Conservation (phyloP, 768 basidiomycete species). For the Phanerochaete carnosa region DNA sequence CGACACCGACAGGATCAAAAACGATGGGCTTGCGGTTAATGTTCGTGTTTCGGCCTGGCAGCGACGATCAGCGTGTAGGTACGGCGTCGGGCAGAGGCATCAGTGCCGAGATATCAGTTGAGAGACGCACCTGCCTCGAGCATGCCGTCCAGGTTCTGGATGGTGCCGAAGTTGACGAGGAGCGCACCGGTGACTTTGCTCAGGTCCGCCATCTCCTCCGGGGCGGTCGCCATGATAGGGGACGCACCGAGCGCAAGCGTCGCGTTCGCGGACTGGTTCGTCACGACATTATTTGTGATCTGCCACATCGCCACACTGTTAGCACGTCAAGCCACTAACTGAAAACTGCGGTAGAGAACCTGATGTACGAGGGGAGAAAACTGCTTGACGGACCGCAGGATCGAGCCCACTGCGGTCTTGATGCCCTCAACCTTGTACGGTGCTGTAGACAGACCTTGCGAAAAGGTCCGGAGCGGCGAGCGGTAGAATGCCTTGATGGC, state of each 20-base stretch:
- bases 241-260: conserved; percentile 86
- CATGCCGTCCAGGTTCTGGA: conserved; percentile 72
- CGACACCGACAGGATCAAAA: conserved; percentile 91
- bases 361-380: conserved; percentile 79
- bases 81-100: neutral
- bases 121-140: conserved; percentile 57
- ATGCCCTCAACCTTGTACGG: conserved; percentile 34
- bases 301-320: conserved; percentile 24
- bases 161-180: conserved; percentile 85
- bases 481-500: conserved; percentile 44
- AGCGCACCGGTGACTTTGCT: conserved; percentile 61
- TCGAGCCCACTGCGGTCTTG: conserved; percentile 38
- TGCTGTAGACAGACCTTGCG: conserved; percentile 2
- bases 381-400: conserved; percentile 51
- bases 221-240: conserved; percentile 90
- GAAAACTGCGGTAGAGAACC: conserved; percentile 30
- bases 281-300: conserved; percentile 90
- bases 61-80: neutral
- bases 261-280: conserved; percentile 86
- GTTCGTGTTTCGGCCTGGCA: conserved; percentile 56
- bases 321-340: neutral
- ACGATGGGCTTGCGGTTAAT: conserved; percentile 69
- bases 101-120: no score
- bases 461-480: conserved; percentile 18
- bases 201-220: conserved; percentile 80